Percentiles rank a stretch among this genome's conserved stretches.
Conservation (phyloP, 1,284 basidiomycete species). For the Macrocystidia cucumis region DNA sequence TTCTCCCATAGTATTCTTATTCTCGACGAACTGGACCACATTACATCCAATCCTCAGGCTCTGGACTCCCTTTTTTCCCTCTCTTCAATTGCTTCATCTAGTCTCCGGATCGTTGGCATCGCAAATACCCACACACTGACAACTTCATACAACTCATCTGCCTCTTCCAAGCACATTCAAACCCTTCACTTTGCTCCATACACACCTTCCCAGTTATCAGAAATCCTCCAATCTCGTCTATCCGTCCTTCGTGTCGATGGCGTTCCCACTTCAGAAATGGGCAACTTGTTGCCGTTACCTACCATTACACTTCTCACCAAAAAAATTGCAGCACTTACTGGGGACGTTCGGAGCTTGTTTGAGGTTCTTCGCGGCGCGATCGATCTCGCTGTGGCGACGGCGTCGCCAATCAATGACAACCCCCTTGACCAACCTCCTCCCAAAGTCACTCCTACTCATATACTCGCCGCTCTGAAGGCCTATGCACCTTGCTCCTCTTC, state of each 20-base stretch:
- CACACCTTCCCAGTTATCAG: slow-evolving; percentile 54
- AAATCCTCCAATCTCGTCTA: slow-evolving; percentile 58
- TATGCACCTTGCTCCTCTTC: slow-evolving; percentile 45
- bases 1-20: slow-evolving; percentile 49
- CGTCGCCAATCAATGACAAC: slow-evolving; percentile 19
- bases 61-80: slow-evolving; percentile 59
- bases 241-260: slow-evolving; percentile 23
- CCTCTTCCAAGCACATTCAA: slow-evolving; percentile 33
- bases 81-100: slow-evolving; percentile 37
- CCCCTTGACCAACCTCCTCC: slow-evolving; percentile 32
- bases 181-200: slow-evolving; percentile 77
- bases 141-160: slow-evolving; percentile 34
- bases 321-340: slow-evolving; percentile 70
- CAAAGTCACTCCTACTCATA: slow-evolving; percentile 51
- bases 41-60: slow-evolving; percentile 47
- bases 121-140: slow-evolving; percentile 80
- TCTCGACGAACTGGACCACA: slow-evolving; percentile 75
- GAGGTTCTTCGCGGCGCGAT: slow-evolving; percentile 74
- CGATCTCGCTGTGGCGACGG: slow-evolving; percentile 45
- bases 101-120: slow-evolving; percentile 65
- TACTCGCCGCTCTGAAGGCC: slow-evolving; percentile 63
- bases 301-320: slow-evolving; percentile 64
- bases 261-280: slow-evolving; percentile 23
- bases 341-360: slow-evolving; percentile 70
- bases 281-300: slow-evolving; percentile 53